Evolutionary conservation across 2,329 filamentous ascomycete genomes (phyloP).

Genomic region (Knoxdaviesia proteae): DNA sequence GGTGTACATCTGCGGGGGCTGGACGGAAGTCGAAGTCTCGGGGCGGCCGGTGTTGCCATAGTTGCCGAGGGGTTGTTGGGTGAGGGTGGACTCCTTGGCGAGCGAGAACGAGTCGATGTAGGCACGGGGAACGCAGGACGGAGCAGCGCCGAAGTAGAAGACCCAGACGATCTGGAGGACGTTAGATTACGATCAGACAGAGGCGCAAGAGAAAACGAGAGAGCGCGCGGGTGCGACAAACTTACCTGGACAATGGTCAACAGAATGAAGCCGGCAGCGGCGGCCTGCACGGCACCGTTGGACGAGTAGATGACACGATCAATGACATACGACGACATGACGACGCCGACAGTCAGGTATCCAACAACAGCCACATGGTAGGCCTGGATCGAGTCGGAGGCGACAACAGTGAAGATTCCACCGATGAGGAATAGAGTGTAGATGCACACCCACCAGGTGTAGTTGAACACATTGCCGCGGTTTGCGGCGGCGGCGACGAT

Average conservation of each 20-base stretch:
- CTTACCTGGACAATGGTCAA: slow-evolving; percentile 81
- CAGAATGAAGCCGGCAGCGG: slow-evolving; percentile 81
- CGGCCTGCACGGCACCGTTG: slow-evolving; percentile 57
- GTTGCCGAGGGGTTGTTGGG: slow-evolving; percentile 51
- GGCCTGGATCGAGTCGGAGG: slow-evolving; percentile 62
- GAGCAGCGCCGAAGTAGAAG: slow-evolving; percentile 92
- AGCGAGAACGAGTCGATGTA: slow-evolving; percentile 93
- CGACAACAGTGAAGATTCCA: slow-evolving; percentile 64
- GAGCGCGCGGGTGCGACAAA: slow-evolving; percentile 5
- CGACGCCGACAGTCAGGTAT: slow-evolving; percentile 64
- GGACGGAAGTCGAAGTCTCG: slow-evolving; percentile 59
- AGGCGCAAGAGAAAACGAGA: neutral
- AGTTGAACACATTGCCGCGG: slow-evolving; percentile 41
- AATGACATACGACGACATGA: slow-evolving; percentile 68
- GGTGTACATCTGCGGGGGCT: slow-evolving; percentile 91
- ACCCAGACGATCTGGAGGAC: slow-evolving; percentile 73
- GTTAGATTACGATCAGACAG: neutral
- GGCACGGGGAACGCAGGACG: slow-evolving; percentile 64
- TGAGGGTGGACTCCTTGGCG: slow-evolving; percentile 59
- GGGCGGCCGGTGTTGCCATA: slow-evolving; percentile 54
- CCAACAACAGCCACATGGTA: slow-evolving; percentile 86
- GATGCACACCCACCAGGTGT: slow-evolving; percentile 77
- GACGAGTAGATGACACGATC: slow-evolving; percentile 68
- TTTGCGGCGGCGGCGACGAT: slow-evolving; percentile 21
- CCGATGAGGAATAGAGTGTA: slow-evolving; percentile 71